Base-by-base conservation (phyloP, 2,329 filamentous ascomycete genomes). In the Thermothelomyces thermophilus region DNA sequence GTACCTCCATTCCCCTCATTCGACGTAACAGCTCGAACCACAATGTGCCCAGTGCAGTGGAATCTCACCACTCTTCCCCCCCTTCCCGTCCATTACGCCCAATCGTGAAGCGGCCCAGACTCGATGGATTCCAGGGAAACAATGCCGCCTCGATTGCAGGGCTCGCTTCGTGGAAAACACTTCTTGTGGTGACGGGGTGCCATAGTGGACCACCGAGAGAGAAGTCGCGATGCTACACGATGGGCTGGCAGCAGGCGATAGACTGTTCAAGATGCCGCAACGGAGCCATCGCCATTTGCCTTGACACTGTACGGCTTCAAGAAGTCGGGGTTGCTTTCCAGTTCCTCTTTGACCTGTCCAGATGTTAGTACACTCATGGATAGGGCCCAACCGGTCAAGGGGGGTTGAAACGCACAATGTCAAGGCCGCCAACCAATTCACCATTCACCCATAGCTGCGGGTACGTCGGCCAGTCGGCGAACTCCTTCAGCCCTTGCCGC, bases 401-500 rank as follows among this genome's bases (percentile, higher is more conserved):
- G 17, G 30, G 37, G 41, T 30, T 44, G 36, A 46, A 74, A 74
- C 89, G 76, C 74, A 96, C 91, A 70, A 98, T 98, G 68, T 98
- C 93, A 60, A 98, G 71, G 1, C 93, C 93, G 51, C 93, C 91
- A 19, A 97, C 85, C 43, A 98, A 73, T 67, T 96, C 90, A 13
- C 93, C 91, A 53, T 84, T 80, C 11, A 95, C 82, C 83, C 91
- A 98, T 55, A 98, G 73, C 69, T 98, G 93, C 17, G 93, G 93
- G 70, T 89, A 98, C 0, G 93, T 98, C 9, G 93, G 93, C 93
- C 93, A 98, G 55, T 97, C 93, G n/a, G 90, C 90, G 67, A 83
- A 97, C 70, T 93, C 88, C 77, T 98, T 98, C 63, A 98, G 72
- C 0, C 93, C 93, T 71, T 97, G 91, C 54, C 93, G 80, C 41